Percentiles rank a stretch among this genome's conserved stretches.
Evolutionary conservation across 805 yeast species (phyloP).

Genomic region (Spathaspora girioi): DNA sequence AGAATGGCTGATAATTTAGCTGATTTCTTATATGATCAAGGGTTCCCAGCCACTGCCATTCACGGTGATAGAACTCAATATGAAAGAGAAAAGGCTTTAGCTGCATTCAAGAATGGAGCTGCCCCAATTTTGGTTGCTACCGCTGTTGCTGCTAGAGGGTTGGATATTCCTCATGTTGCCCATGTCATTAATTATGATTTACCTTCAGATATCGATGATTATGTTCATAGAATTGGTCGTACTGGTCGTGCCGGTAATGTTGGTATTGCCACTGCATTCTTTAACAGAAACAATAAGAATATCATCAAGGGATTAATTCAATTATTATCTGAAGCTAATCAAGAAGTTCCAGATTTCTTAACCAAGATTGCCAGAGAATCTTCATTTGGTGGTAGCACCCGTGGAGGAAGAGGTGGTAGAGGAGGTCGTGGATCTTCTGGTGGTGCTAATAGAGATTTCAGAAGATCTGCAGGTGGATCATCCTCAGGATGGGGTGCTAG

Average conservation of each 20-base stretch:
- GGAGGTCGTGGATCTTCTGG: slow-evolving; percentile 57
- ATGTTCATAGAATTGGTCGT: slow-evolving; percentile 99
- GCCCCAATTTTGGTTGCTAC: slow-evolving; percentile 97
- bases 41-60: slow-evolving; percentile 95
- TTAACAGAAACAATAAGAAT: slow-evolving; percentile 92
- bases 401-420: slow-evolving; percentile 32
- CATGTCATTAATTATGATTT: slow-evolving; percentile 97
- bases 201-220: slow-evolving; percentile 96
- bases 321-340: slow-evolving; percentile 91
- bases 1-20: slow-evolving; percentile 96
- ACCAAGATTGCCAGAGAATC: slow-evolving; percentile 76
- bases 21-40: slow-evolving; percentile 83
- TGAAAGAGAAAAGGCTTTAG: slow-evolving; percentile 97
- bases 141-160: slow-evolving; percentile 99
- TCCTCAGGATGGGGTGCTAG: slow-evolving; percentile 19
- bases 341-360: slow-evolving; percentile 92
- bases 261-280: slow-evolving; percentile 97
- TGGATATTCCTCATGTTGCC: slow-evolving; percentile 98
- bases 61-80: slow-evolving; percentile 98
- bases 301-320: slow-evolving; percentile 85
- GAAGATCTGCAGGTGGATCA: slow-evolving; percentile 30
- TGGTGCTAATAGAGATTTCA: slow-evolving; percentile 47
- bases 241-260: slow-evolving; percentile 99
- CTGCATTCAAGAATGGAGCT: slow-evolving; percentile 86
- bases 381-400: slow-evolving; percentile 41